phyloP scores from a whole-genome alignment of 345 rosid genomes.

The Sisymbrium altissimum region DNA sequence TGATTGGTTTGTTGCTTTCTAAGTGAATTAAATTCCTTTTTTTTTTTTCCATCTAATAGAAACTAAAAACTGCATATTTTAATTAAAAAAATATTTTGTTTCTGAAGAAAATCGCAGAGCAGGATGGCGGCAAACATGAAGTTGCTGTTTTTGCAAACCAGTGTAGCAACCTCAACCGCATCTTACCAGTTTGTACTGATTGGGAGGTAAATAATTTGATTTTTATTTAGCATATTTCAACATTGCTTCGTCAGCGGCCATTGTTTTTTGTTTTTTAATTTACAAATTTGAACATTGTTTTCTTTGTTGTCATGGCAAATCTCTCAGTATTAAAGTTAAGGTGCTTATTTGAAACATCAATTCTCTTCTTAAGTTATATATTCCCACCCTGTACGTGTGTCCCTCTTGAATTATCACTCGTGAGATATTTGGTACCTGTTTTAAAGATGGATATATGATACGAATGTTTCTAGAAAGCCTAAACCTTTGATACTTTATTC shows the following conservation, averaged over 20 bases:
- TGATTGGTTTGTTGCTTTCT: constrained; percentile 16
- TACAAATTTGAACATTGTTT: not conserved
- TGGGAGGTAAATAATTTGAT: constrained; percentile 73
- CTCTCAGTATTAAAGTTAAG: not conserved
- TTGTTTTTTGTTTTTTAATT: not conserved
- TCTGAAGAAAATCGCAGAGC: constrained; percentile 84
- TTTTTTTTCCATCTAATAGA: not conserved
- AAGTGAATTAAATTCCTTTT: not conserved
- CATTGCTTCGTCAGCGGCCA: not conserved
- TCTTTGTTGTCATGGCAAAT: constrained; percentile 4
- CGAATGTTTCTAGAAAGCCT: not conserved
- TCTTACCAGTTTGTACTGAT: constrained; percentile 86
- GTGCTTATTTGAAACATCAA: not conserved
- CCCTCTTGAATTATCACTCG: not conserved
- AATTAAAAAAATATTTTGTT: not conserved
- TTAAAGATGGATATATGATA: not conserved
- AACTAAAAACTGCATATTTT: not conserved
- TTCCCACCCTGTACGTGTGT: constrained; percentile 6
- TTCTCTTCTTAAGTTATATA: not conserved
- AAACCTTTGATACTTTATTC: not conserved
- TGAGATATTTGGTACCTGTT: constrained; percentile 7
- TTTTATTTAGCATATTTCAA: not conserved
- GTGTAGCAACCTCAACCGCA: constrained; percentile 82
- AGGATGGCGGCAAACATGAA: constrained; percentile 80
- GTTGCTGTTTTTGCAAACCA: constrained; percentile 82